Conservation (phyloP, 495 filamentous ascomycete genomes). For the Copromyces sp. region DNA sequence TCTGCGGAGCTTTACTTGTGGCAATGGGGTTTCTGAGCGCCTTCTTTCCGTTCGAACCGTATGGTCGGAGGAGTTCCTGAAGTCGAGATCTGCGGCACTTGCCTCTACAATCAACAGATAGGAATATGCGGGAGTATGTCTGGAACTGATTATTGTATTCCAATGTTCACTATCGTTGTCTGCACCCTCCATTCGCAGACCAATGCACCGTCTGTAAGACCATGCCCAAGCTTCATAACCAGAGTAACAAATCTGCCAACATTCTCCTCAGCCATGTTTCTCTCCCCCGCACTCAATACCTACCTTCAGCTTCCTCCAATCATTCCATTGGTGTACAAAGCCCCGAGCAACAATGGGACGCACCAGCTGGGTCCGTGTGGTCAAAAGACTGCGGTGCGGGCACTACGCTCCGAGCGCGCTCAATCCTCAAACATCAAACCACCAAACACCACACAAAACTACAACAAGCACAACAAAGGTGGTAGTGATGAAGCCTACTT, state of each 20-base stretch:
- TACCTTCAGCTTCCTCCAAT: neutral
- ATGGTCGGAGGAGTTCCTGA: conserved; percentile 54
- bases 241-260: neutral
- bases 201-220: neutral
- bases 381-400: neutral
- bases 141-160: neutral
- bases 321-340: neutral
- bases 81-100: neutral
- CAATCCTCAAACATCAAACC: neutral
- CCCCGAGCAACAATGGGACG: neutral
- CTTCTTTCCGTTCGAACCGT: conserved; percentile 63
- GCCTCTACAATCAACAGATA: neutral
- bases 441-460: neutral
- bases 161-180: neutral
- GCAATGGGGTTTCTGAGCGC: conserved; percentile 52
- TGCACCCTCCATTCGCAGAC: neutral
- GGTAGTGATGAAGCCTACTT: no score
- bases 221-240: neutral
- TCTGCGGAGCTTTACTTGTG: conserved; percentile 56
- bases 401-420: neutral
- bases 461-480: no score
- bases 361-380: neutral
- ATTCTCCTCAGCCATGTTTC: neutral
- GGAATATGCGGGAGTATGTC: neutral
- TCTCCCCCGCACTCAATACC: neutral